Evolutionary conservation across 306 rosid genomes (phyloP).

Genomic region (Cucurbita ficifolia): DNA sequence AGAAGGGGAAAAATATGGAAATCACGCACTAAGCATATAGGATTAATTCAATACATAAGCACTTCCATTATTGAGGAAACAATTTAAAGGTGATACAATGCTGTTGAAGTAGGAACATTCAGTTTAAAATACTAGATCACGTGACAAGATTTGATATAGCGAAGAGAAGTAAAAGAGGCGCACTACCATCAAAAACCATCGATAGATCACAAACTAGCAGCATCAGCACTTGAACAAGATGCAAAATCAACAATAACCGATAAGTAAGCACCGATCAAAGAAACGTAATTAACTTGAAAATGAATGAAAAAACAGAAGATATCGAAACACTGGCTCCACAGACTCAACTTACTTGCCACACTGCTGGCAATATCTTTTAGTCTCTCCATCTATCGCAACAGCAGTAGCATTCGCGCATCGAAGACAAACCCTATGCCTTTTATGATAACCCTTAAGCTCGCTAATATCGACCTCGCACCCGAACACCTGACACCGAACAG

Average conservation of each 20-base stretch:
- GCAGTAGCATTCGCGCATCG: constrained; percentile 61
- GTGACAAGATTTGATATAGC: background rate
- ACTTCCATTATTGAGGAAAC: background rate
- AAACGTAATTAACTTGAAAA: background rate
- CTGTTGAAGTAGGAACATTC: background rate
- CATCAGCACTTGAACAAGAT: background rate
- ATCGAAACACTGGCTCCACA: background rate
- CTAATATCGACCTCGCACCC: constrained; percentile 65
- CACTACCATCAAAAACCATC: background rate
- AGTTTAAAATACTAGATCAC: background rate
- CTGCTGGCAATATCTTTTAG: constrained; percentile 88
- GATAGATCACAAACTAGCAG: background rate
- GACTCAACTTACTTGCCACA: constrained; percentile 69
- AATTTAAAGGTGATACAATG: background rate
- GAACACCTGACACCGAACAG: constrained; percentile 71
- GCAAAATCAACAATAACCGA: background rate
- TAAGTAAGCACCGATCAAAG: background rate
- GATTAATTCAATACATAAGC: background rate
- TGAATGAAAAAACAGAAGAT: background rate
- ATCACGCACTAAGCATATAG: background rate
- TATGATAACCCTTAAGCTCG: constrained; percentile 83
- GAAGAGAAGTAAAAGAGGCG: background rate
- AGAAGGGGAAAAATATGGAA: background rate
- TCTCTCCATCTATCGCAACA: constrained; percentile 45
- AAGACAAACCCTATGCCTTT: constrained; percentile 77